Conservation (phyloP, 495 filamentous ascomycete species). For the Aspergillus haitiensis region DNA sequence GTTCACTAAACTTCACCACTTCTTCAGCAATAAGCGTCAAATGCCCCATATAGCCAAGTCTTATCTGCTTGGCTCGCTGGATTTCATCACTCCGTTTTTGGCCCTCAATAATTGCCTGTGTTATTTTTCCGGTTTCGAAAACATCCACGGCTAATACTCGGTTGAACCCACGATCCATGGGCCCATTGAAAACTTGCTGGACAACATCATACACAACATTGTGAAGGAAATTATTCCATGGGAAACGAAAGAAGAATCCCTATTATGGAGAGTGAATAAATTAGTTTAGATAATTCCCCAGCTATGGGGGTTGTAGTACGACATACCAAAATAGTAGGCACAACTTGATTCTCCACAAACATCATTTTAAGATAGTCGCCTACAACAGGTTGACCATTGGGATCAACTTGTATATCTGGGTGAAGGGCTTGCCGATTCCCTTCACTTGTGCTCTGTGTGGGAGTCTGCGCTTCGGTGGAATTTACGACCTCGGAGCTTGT, state of each 20-base stretch:
- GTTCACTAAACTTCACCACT: slow-evolving; percentile 96
- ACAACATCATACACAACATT: slow-evolving; percentile 99
- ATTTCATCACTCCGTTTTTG: slow-evolving; percentile 83
- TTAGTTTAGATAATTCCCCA: slow-evolving; percentile 6
- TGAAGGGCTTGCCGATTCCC: slow-evolving; percentile 32
- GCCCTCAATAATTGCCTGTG: slow-evolving; percentile 85
- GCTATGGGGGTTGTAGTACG: not conserved
- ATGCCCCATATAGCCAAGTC: slow-evolving; percentile 98
- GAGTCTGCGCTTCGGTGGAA: slow-evolving; percentile 25
- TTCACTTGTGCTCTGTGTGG: slow-evolving; percentile 31
- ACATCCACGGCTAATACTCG: slow-evolving; percentile 89
- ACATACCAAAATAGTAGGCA: slow-evolving; percentile 91
- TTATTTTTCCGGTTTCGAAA: slow-evolving; percentile 85
- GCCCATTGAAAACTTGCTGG: slow-evolving; percentile 98
- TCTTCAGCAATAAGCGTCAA: slow-evolving; percentile 97
- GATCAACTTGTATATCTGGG: slow-evolving; percentile 55
- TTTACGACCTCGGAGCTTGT: slow-evolving; percentile 14
- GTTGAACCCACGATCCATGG: slow-evolving; percentile 95
- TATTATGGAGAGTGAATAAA: slow-evolving; percentile 29
- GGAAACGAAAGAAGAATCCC: slow-evolving; percentile 98
- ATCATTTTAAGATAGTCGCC: slow-evolving; percentile 95
- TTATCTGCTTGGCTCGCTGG: slow-evolving; percentile 77
- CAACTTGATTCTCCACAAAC: slow-evolving; percentile 91
- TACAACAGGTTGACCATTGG: slow-evolving; percentile 82
- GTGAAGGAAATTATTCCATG: slow-evolving; percentile 99